Conservation (phyloP, 352 stramenopile species). For the Globisporangium paddicum region DNA sequence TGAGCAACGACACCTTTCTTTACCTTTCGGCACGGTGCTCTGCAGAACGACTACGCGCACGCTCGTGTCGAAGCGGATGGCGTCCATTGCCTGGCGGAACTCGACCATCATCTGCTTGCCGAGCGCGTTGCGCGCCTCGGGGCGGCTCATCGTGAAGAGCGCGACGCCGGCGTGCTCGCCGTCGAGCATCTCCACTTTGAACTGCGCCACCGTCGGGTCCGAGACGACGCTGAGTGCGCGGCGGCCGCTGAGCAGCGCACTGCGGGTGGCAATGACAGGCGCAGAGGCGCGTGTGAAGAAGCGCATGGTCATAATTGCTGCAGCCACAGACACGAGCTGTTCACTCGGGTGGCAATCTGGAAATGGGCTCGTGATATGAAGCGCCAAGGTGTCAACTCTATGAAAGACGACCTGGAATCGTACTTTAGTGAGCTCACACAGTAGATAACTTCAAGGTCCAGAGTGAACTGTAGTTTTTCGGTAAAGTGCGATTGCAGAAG, state of each 20-base stretch:
- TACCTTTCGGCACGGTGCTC: conserved; percentile 59
- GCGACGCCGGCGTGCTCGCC: conserved; percentile 54
- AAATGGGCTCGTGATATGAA: conserved; percentile 11
- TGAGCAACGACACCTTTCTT: not conserved
- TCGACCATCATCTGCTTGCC: conserved; percentile 80
- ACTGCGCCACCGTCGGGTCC: conserved; percentile 27
- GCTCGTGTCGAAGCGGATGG: conserved; percentile 55
- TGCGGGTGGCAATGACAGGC: not conserved
- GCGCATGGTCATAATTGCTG: conserved; percentile 9
- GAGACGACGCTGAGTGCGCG: conserved; percentile 15
- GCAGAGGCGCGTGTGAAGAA: conserved; percentile 3
- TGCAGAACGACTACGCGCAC: conserved; percentile 80
- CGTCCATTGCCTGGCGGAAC: conserved; percentile 62
- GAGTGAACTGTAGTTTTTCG: not conserved
- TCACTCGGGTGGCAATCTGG: conserved; percentile 1
- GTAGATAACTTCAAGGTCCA: not conserved
- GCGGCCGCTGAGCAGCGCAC: not conserved
- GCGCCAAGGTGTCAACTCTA: not conserved
- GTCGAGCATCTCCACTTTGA: conserved; percentile 55
- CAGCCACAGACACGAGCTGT: not conserved
- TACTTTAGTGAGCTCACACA: conserved; percentile 1
- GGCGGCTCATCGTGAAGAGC: conserved; percentile 76
- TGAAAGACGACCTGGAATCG: not conserved
- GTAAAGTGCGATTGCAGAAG: not conserved
- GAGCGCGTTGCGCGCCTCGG: conserved; percentile 69